Conservation (phyloP, 352 stramenopile species). For the Pythium phragmiticola region DNA sequence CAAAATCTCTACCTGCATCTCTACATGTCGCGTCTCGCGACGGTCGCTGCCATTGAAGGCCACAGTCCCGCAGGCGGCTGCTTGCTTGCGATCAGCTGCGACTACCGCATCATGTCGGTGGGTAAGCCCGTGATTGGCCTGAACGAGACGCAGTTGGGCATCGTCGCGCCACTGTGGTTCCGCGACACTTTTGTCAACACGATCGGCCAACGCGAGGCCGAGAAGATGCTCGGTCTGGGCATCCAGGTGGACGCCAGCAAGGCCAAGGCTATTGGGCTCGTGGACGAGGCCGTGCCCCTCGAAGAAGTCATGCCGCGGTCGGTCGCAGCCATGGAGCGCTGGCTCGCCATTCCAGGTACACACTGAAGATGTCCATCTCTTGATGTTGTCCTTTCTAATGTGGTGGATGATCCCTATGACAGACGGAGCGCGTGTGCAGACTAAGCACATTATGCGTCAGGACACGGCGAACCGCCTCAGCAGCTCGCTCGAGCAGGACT, state of each 20-base stretch:
- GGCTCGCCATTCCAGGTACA: slow-evolving; percentile 78
- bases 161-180: slow-evolving; percentile 86
- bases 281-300: slow-evolving; percentile 73
- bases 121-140: slow-evolving; percentile 90
- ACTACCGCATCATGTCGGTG: slow-evolving; percentile 93
- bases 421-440: slow-evolving; percentile 72
- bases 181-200: slow-evolving; percentile 75
- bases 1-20: slow-evolving; percentile 93
- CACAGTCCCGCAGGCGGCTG: slow-evolving; percentile 93
- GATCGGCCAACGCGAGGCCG: slow-evolving; percentile 76
- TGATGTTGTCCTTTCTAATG: not conserved
- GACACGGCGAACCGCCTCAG: slow-evolving; percentile 64
- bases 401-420: not conserved
- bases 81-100: slow-evolving; percentile 92
- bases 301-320: slow-evolving; percentile 76
- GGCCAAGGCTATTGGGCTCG: slow-evolving; percentile 68
- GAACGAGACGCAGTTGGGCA: slow-evolving; percentile 94
- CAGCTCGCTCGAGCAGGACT: slow-evolving; percentile 50
- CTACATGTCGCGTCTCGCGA: slow-evolving; percentile 89
- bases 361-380: not conserved
- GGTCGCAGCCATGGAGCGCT: slow-evolving; percentile 64
- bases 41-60: slow-evolving; percentile 89
- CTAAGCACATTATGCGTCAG: slow-evolving; percentile 76
- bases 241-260: slow-evolving; percentile 77
- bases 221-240: slow-evolving; percentile 84